These are phyloP conservation scores for Phytophthora chlamydospora DNA, from an alignment of 352 stramenopile genomes.

Conservation along the genomic window DNA sequence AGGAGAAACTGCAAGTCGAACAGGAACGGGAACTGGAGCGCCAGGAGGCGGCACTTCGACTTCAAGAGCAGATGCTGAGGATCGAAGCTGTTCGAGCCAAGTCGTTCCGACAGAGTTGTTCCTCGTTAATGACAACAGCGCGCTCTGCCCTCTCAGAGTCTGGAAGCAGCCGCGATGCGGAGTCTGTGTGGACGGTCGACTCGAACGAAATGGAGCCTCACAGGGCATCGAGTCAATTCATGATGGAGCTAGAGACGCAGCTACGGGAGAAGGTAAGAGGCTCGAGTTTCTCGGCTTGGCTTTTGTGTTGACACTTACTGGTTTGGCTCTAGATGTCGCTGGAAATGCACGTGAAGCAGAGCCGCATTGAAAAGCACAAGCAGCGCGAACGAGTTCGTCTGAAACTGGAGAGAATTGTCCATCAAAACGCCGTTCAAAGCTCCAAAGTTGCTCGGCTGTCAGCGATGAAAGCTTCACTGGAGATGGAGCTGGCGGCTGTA, in stretches of 20 bases:
- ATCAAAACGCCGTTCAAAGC: constrained; percentile 27
- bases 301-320: background rate
- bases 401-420: constrained; percentile 25
- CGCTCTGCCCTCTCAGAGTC: constrained; percentile 11
- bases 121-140: constrained; percentile 19
- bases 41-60: constrained; percentile 25
- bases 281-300: background rate
- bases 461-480: constrained; percentile 36
- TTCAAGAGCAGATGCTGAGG: constrained; percentile 48
- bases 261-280: constrained; percentile 24
- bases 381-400: constrained; percentile 31
- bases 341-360: constrained; percentile 44
- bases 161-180: constrained; percentile 10
- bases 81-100: constrained; percentile 45
- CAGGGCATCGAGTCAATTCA: constrained; percentile 23
- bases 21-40: constrained; percentile 27
- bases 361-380: constrained; percentile 31
- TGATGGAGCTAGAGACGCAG: constrained; percentile 25
- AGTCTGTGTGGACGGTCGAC: constrained; percentile 23
- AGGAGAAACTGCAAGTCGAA: constrained; percentile 34
- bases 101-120: constrained; percentile 14
- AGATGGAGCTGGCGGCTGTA: constrained; percentile 41
- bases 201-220: constrained; percentile 10
- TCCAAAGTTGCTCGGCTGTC: constrained; percentile 32
- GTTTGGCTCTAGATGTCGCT: constrained; percentile 41